Evolutionary conservation across 225 moss, liverwort and hornwort species (phyloP), one percentile per base, ranked within the genome.

Genomic region (Anthoceros angustus): DNA sequence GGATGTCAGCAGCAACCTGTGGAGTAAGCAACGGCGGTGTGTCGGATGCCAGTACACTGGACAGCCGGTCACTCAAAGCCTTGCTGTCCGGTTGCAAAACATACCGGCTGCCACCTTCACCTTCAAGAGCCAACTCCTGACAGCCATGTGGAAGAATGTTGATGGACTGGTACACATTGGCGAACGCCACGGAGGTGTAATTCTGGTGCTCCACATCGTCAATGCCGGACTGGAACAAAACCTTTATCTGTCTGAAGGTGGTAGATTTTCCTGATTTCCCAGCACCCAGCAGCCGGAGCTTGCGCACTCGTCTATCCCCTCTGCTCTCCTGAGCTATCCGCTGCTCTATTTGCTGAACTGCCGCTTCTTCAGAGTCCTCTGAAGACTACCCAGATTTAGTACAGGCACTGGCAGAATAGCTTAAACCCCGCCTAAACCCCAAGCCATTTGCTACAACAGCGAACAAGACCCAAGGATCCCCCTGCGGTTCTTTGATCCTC

Each of bases 241-340:
- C 79, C 74, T 80, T 85, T 62, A 85, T 85, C 85, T 85, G 84
- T 65, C 81, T 84, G 42, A 84, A 84, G 48, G 81, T 84, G 6
- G 84, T 84, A 11, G 84, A 84, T 26, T 84, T 84, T 73, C 84
- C 84, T 32, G 84, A 84, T 66, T 84, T 81, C 60, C 84, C 84
- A 43, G 84, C 81, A 70, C 84, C 84, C 8, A 55, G 55, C 55
- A 55, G n/a, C 55, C 5, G 55, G 23, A 55, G 18, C 23, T 55
- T 55, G 10, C 55, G 55, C 18, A 55, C 55, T 18, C 23, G 8
- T 12, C 14, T 55, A 2, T 55, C 55, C 55, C 6, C 14, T 55
- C 23, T 55, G 55, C 23, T 55, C 14, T 55, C 55, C 23, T 23
- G 55, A 55, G 55, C 55, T 55, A 55, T 55, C 7, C 55, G 55